Base-by-base conservation (phyloP, 1,139 yeast species). In the Diutina neorugosa region DNA sequence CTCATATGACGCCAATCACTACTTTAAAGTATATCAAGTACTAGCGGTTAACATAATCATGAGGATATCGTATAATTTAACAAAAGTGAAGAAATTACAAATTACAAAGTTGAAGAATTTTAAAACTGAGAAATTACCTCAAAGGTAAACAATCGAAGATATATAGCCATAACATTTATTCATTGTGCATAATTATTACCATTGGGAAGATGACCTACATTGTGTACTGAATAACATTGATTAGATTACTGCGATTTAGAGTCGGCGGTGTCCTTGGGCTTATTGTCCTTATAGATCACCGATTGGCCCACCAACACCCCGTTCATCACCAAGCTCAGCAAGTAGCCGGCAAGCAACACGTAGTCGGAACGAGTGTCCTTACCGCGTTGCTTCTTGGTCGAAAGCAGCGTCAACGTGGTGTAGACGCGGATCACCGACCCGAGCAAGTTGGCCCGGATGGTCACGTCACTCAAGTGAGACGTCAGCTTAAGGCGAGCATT, bases 351-450 rank as follows among this genome's bases (percentile, higher is more conserved):
- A 53, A 70, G 62, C 55, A 71, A 66, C 8, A 71, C 65, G 53
- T 60, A 57, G 57, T 70, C 74, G 19, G 40, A 14, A 5, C 18
- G 37, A 19, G 23, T 5, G 31, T 18, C 27, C 40, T 46, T 46
- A 18, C 50, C 50, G 8, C 37, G 37, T 12, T 25, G 27, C 40
- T 27, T n/a, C 31, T 25, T 46, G 20, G 16, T n/a, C n/a, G 16
- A n/a, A 18, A 46, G 27, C 19, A 21, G 19, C 14, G 50, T 46
- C 9, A 76, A 53, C 1, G 84, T 78, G 42, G 87, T 82, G 61
- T 77, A 80, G 16, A 81, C 79, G 54, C 87, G 69, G 27, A 80
- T 76, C 40, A 76, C 64, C 3, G 84, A 72, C 0, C 86, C 86
- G 12, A 77, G 55, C 42, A 77, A 69, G 61, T 80, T 79, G 55